A percentile compares a stretch with the other conserved stretches of the same genome.
These are phyloP conservation scores for Ochromonas danica DNA, from an alignment of 108 stramenopile genomes.

Conservation along the genomic window DNA sequence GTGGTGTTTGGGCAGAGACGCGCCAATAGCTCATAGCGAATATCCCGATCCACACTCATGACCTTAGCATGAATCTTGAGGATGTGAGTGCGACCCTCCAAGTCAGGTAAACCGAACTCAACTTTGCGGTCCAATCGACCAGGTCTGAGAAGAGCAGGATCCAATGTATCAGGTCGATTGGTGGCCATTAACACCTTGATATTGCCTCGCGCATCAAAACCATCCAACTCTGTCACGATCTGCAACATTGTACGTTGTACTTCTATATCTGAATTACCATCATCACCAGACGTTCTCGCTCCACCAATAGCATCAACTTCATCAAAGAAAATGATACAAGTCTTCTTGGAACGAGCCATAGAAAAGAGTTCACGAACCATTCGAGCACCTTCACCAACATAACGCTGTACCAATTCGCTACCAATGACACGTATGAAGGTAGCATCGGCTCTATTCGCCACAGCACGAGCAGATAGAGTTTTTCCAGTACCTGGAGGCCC, in stretches of 20 bases:
- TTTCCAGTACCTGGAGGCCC: slow-evolving; percentile 36
- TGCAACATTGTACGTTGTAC: slow-evolving; percentile 98
- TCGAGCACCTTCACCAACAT: slow-evolving; percentile 97
- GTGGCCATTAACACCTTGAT: slow-evolving; percentile 98
- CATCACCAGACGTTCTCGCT: slow-evolving; percentile 71
- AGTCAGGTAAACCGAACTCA: slow-evolving; percentile 92
- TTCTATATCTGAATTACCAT: slow-evolving; percentile 82
- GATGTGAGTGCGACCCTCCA: slow-evolving; percentile 93
- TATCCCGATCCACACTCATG: slow-evolving; percentile 95
- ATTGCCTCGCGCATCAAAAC: slow-evolving; percentile 94
- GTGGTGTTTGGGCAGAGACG: slow-evolving; percentile 96
- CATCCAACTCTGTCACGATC: slow-evolving; percentile 96
- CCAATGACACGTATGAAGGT: slow-evolving; percentile 98
- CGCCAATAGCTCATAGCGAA: slow-evolving; percentile 96
- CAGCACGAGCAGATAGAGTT: slow-evolving; percentile 75
- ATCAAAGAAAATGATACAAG: slow-evolving; percentile 93
- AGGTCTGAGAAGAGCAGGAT: slow-evolving; percentile 91
- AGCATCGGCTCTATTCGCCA: slow-evolving; percentile 95
- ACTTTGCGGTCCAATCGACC: slow-evolving; percentile 96
- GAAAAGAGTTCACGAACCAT: slow-evolving; percentile 99
- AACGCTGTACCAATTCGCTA: slow-evolving; percentile 89
- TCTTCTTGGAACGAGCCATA: slow-evolving; percentile 89
- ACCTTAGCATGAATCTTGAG: slow-evolving; percentile 87
- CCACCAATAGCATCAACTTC: slow-evolving; percentile 91
- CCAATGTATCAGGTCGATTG: slow-evolving; percentile 94